Conservation (phyloP, 1,284 basidiomycete genomes). For the Schizophyllum amplum region DNA sequence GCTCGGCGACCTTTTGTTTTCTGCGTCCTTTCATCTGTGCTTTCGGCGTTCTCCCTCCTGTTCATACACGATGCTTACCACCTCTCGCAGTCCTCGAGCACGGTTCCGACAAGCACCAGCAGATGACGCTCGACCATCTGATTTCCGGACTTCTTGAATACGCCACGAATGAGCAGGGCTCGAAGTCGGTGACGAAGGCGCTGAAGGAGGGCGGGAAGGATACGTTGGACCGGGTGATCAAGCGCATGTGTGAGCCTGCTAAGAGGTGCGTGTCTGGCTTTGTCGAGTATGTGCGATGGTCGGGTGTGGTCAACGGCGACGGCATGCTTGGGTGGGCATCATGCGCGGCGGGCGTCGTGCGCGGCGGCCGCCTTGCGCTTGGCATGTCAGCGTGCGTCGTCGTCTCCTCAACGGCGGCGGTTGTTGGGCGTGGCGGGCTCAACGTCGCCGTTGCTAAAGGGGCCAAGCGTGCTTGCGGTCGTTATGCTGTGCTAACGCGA, state of each 20-base stretch:
- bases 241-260: slow-evolving; percentile 74
- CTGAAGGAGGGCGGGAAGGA: slow-evolving; percentile 74
- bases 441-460: no score
- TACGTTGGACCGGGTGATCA: slow-evolving; percentile 60
- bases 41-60: neutral
- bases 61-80: neutral
- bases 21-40: neutral
- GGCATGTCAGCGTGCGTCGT: no score
- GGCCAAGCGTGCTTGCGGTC: no score
- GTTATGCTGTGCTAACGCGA: no score
- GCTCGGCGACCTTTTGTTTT: neutral
- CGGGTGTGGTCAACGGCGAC: no score
- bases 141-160: slow-evolving; percentile 66
- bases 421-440: no score
- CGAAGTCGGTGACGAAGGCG: slow-evolving; percentile 76
- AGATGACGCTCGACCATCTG: slow-evolving; percentile 66
- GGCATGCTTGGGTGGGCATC: no score
- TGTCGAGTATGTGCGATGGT: no score
- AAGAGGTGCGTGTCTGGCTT: slow-evolving; percentile 52
- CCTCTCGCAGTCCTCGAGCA: slow-evolving; percentile 65
- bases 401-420: no score
- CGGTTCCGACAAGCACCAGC: slow-evolving; percentile 61
- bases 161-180: slow-evolving; percentile 71
- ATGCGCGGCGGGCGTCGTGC: no score
- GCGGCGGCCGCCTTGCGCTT: no score